Conservation (phyloP, 768 basidiomycete genomes). For the Mycena capillaripes region DNA sequence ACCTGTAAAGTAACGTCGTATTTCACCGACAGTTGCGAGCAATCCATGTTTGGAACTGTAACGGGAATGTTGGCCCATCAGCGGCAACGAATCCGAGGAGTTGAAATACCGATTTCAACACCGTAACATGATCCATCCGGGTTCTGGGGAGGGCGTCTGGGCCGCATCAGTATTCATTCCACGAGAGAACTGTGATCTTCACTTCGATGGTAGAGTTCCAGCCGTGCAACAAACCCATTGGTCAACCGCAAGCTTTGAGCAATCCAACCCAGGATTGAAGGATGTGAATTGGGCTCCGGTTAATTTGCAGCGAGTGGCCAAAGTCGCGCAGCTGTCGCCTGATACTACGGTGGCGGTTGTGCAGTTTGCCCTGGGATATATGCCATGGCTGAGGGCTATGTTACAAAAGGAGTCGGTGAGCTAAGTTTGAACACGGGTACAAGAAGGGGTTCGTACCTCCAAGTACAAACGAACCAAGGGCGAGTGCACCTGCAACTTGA, state of each 20-base stretch:
- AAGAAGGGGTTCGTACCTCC: background rate
- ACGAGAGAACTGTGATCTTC: background rate
- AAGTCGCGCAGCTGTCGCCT: constrained; percentile 1
- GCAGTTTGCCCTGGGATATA: constrained; percentile 9
- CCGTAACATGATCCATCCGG: constrained; percentile 4
- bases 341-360: background rate
- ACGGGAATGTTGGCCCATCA: too few species aligned
- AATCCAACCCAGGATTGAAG: constrained; percentile 12
- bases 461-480: background rate
- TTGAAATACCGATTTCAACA: background rate
- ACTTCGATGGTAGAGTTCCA: constrained; percentile 22
- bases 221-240: constrained; percentile 21
- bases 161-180: background rate
- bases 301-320: constrained; percentile 12
- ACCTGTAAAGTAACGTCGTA: constrained; percentile 20
- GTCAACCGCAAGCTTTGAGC: constrained; percentile 13
- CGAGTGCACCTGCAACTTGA: background rate
- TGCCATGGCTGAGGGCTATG: background rate
- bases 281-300: background rate
- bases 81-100: too few species aligned
- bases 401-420: background rate
- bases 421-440: too few species aligned
- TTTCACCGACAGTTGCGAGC: constrained; percentile 14
- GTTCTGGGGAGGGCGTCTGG: background rate
- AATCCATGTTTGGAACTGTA: background rate